phyloP scores from a whole-genome alignment of 306 rosid genomes.

The Trifolium fragiferum region DNA sequence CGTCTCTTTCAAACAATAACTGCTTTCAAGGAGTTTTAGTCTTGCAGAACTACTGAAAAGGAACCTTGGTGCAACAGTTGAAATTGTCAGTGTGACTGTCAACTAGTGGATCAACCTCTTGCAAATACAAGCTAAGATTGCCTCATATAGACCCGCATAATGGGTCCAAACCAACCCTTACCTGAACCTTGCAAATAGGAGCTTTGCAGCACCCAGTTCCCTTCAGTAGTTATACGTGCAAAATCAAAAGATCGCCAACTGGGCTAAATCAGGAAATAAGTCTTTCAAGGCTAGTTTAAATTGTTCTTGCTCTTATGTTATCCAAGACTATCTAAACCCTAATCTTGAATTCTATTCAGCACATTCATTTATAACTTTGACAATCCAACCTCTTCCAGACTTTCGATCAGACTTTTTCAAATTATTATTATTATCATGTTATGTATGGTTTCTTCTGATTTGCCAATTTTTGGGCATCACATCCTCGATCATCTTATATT shows the following conservation, averaged over 20 bases:
- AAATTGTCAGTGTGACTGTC: neutral
- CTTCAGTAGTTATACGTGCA: neutral
- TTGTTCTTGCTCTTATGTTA: constrained; percentile 16
- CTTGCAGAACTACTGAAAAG: neutral
- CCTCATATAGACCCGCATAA: constrained; percentile 8
- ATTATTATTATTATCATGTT: constrained; percentile 2
- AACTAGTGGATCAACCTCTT: neutral
- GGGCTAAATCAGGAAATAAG: constrained; percentile 10
- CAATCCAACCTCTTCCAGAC: constrained; percentile 23
- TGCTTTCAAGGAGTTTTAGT: neutral
- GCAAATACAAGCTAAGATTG: neutral
- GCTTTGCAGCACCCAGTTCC: constrained; percentile 20
- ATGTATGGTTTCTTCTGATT: constrained; percentile 10
- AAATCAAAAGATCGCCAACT: constrained; percentile 18
- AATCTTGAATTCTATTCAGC: constrained; percentile 1
- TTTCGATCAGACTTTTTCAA: constrained; percentile 5
- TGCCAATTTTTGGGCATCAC: constrained; percentile 4
- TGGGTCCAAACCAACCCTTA: neutral
- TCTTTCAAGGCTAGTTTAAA: constrained; percentile 8
- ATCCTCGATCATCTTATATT: constrained; percentile 15
- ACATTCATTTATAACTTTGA: constrained; percentile 5
- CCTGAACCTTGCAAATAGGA: neutral
- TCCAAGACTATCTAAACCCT: constrained; percentile 8
- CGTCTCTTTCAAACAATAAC: neutral
- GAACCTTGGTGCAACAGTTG: neutral